Base-by-base conservation (phyloP, 2,329 filamentous ascomycete genomes). In the Elsinoe australis region DNA sequence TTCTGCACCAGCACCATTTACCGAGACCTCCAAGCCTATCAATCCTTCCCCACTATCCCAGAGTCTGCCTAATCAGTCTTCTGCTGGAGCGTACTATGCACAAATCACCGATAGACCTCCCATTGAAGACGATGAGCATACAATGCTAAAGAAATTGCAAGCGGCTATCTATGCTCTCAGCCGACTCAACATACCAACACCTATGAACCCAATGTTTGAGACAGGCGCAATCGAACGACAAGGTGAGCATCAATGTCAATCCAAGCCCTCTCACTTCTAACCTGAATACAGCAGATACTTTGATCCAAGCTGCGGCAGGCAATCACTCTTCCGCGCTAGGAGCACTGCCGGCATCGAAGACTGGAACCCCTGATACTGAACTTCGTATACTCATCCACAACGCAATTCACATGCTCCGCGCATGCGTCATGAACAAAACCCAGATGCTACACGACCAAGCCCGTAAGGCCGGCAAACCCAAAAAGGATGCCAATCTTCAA, bases 281-380 rank as follows among this genome's bases (percentile, higher is more conserved):
- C n/a, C n/a, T n/a, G n/a, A n/a, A n/a, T n/a, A 12, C 5, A 9
- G 49, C 50, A 29, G 29, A 49, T 5, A 47, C 28, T 29, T 33
- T 49, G 3, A 17, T 53, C 21, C 24, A 18, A 17, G 48, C 48
- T 18, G 51, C 38, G 10, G 17, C 42, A 29, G 47, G 47, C 19
- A 6, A n/a, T 9, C 28, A 21, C 15, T 28, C 46, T 9, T 9
- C 31, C 18, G 38, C 17, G 7, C 26, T 12, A 14, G 32, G 36
- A 9, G 39, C 17, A 2, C 15, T 24, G 8, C 21, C 34, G 9
- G 9, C n/a, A 24, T 9, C 32, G 9, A 34, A 42, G 21, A 22
- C 14, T 33, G 51, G 51, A 12, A 44, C 34, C 10, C 45, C 34
- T 31, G 51, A 53, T 24, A 42, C 26, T 10, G 51, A 53, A 5